These are phyloP conservation scores for Bipolaris bicolor DNA, from an alignment of 2,329 filamentous ascomycete genomes.

Conservation along the genomic window DNA sequence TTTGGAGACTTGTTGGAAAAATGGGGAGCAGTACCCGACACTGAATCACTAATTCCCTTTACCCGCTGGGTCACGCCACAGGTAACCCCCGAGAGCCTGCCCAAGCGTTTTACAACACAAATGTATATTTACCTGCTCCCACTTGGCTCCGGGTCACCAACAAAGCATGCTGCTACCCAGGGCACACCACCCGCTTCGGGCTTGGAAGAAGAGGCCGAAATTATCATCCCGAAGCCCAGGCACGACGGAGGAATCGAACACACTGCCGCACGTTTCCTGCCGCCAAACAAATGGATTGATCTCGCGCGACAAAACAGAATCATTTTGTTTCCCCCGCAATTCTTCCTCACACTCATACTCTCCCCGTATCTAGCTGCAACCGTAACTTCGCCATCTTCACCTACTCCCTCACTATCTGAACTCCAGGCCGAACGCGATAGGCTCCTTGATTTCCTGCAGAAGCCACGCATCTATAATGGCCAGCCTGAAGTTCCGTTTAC, in stretches of 20 bases:
- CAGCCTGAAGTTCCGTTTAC: conserved; percentile 49
- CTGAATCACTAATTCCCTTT: conserved; percentile 75
- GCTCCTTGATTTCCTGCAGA: conserved; percentile 57
- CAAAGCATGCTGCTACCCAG: conserved; percentile 39
- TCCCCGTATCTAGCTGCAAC: conserved; percentile 58
- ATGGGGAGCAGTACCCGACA: conserved; percentile 68
- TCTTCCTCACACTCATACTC: conserved; percentile 71
- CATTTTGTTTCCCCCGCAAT: conserved; percentile 89
- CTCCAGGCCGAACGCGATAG: conserved; percentile 48
- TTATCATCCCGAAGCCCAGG: conserved; percentile 70
- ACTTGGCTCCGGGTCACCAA: conserved; percentile 47
- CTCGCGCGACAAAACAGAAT: conserved; percentile 69
- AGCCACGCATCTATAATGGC: conserved; percentile 52
- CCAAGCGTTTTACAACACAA: conserved; percentile 86
- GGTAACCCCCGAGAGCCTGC: conserved; percentile 78
- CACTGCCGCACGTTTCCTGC: conserved; percentile 79
- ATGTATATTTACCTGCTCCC: conserved; percentile 97
- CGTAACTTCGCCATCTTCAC: conserved; percentile 29
- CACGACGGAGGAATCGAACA: conserved; percentile 73
- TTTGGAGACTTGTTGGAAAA: conserved; percentile 70
- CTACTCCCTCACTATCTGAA: conserved; percentile 40
- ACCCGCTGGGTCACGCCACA: conserved; percentile 90
- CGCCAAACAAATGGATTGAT: conserved; percentile 71
- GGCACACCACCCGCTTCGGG: conserved; percentile 40
- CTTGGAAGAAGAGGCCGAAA: conserved; percentile 52